Evolutionary conservation across 1,284 basidiomycete species (phyloP).

Genomic region (Ustilago trichophora): DNA sequence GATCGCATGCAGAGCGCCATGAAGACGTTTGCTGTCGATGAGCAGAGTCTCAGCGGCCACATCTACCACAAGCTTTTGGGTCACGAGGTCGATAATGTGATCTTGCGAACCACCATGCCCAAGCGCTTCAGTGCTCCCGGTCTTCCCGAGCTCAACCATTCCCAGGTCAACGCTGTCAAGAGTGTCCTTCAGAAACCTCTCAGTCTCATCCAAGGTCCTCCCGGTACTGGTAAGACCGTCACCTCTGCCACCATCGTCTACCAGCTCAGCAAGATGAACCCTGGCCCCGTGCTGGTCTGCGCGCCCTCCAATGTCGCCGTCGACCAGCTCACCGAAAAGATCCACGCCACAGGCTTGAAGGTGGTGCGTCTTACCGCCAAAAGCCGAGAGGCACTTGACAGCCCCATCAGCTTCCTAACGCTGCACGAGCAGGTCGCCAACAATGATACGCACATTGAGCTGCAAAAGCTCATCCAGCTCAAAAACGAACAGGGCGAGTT

Average conservation of each 20-base stretch:
- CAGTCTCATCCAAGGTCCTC: constrained; percentile 91
- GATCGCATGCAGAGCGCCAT: constrained; percentile 99
- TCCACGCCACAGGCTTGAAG: constrained; percentile 94
- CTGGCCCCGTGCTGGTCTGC: constrained; percentile 97
- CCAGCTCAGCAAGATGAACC: constrained; percentile 99
- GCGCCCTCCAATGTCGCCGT: constrained; percentile 99
- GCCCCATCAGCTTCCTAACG: constrained; percentile 89
- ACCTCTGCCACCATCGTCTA: constrained; percentile 99
- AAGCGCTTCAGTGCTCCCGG: constrained; percentile 95
- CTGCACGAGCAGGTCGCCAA: constrained; percentile 97
- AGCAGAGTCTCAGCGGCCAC: constrained; percentile 98
- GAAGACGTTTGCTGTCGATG: constrained; percentile 99
- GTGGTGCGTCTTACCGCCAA: constrained; percentile 97
- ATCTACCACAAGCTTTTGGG: constrained; percentile 98
- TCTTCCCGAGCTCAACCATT: constrained; percentile 97
- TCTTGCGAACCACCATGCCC: constrained; percentile 84
- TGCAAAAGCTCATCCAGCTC: constrained; percentile 96
- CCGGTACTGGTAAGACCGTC: constrained; percentile 98
- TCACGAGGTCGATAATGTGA: constrained; percentile 91
- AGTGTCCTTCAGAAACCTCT: constrained; percentile 98
- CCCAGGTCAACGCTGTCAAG: constrained; percentile 99
- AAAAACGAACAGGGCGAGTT: constrained; percentile 98
- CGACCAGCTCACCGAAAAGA: constrained; percentile 98
- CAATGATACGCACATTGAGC: constrained; percentile 77
- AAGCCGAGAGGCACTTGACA: constrained; percentile 95